Evolutionary conservation across 2,329 filamentous ascomycete species (phyloP), one percentile per base, ranked within the genome.

Genomic region (Colletotrichum eremochloae): DNA sequence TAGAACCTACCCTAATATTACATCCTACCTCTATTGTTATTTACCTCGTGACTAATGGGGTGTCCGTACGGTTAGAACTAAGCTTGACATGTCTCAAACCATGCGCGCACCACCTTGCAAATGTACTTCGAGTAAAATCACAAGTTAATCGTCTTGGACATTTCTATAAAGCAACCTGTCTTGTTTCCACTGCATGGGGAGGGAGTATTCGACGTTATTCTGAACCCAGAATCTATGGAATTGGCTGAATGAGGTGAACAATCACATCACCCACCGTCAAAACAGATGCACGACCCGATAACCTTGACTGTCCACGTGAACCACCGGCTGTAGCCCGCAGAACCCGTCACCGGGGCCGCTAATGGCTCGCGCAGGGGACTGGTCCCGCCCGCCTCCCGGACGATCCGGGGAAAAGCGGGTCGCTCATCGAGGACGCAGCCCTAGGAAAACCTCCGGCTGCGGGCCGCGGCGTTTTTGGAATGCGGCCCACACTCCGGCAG

Each of bases 1-100:
- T 64, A 64, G 18, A 20, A 48, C 12, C 61, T 63, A 55, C 36
- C 50, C 18, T 64, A 55, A 64, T 64, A 46, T 31, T 11, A 55
- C 18, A n/a, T 44, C 24, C 2, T 24, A 15, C 29, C 29, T 7
- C 24, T 6, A 20, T n/a, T 63, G 2, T 38, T 11, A 3, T n/a
- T 20, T 24, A 5, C 8, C 24, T 36, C 31, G 5, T 53, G 24
- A 53, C 5, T 15, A 18, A 1, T 18, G 12, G 1, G 5, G 5
- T 52, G 9, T 5, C 5, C 18, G 8, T 36, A 4, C 1, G 2
- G 3, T 0, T 4, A 18, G 12, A 52, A 2, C 31, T n/a, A 5
- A 38, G 38, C 2, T 4, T 33, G 2, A 18, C 2, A 2, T 5
- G 8, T 4, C 12, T 29, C 4, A 5, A 29, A 12, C 9, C n/a